phyloP scores from a whole-genome alignment of 2,329 filamentous ascomycete species.

The Colletotrichum graminicola region DNA sequence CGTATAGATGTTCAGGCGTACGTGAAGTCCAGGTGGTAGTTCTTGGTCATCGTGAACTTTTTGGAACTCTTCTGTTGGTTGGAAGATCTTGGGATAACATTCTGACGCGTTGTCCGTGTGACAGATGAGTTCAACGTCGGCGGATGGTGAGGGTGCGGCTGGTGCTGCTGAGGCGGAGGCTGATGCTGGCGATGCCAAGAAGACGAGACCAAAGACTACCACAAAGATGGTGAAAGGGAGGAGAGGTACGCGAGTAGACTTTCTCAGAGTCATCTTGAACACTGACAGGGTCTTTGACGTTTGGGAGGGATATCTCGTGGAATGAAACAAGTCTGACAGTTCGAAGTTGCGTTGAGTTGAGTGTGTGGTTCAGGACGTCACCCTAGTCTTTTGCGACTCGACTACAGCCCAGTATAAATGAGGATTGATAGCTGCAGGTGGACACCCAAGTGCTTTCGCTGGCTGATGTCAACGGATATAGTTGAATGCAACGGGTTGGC shows the following conservation, averaged over 20 bases:
- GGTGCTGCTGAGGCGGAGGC: slow-evolving; percentile 28
- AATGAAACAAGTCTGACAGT: too few relatives aligned
- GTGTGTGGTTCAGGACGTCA: background rate
- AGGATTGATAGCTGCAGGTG: background rate
- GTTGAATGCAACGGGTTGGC: background rate
- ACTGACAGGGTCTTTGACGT: background rate
- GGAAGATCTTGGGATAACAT: slow-evolving; percentile 75
- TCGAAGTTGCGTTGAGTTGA: background rate
- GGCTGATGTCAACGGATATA: background rate
- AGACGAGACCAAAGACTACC: slow-evolving; percentile 32
- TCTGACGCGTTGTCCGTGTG: slow-evolving; percentile 70
- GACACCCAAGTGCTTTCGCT: background rate
- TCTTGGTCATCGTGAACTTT: slow-evolving; percentile 73
- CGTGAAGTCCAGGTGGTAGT: slow-evolving; percentile 73
- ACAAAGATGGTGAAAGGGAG: slow-evolving; percentile 28
- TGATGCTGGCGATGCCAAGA: slow-evolving; percentile 19
- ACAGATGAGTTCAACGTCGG: slow-evolving; percentile 71
- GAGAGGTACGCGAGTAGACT: background rate
- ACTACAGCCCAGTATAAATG: background rate
- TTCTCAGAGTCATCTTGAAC: slow-evolving; percentile 28
- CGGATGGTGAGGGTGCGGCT: slow-evolving; percentile 47
- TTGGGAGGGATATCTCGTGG: background rate
- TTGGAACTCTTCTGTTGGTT: slow-evolving; percentile 75
- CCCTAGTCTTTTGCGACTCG: background rate
- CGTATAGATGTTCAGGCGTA: slow-evolving; percentile 74